These are phyloP conservation scores for Durotheca rogersii DNA, from an alignment of 495 filamentous ascomycete species.

Conservation along the genomic window DNA sequence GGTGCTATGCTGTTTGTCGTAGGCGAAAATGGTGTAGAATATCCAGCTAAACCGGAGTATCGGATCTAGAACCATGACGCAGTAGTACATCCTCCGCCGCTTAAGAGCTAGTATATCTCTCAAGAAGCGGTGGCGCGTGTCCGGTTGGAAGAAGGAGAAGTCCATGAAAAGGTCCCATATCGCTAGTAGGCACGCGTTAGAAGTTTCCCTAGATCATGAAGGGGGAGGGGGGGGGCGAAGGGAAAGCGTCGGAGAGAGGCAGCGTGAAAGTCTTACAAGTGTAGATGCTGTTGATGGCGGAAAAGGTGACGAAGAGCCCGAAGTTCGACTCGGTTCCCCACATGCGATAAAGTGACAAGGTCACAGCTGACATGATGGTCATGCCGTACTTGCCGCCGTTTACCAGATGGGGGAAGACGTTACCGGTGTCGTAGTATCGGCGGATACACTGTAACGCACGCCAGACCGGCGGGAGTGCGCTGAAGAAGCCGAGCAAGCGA, in stretches of 20 bases:
- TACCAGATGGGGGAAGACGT: conserved; percentile 87
- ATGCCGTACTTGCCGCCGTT: conserved; percentile 91
- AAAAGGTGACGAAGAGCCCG: conserved; percentile 74
- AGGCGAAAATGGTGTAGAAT: conserved; percentile 81
- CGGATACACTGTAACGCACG: conserved; percentile 86
- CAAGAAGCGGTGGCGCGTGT: conserved; percentile 66
- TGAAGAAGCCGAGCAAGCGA: conserved; percentile 81
- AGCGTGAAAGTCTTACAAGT: conserved; percentile 60
- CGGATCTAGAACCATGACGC: conserved; percentile 78
- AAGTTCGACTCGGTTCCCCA: conserved; percentile 53
- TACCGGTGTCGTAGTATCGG: conserved; percentile 82
- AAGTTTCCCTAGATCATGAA: background rate
- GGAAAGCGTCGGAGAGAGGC: background rate
- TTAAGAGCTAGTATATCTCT: conserved; percentile 81
- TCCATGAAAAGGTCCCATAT: conserved; percentile 99
- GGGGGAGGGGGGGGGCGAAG: background rate
- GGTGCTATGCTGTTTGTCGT: conserved; percentile 77
- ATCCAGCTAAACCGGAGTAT: conserved; percentile 96
- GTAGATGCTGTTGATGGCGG: conserved; percentile 77
- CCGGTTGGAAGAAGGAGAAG: conserved; percentile 80
- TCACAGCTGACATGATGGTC: conserved; percentile 76
- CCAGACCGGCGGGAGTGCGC: conserved; percentile 81
- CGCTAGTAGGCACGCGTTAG: conserved; percentile 39
- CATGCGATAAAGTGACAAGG: conserved; percentile 79
- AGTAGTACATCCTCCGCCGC: conserved; percentile 76